Conservation (phyloP, 164 flowering plant species). For the Aristolochia fimbriata region DNA sequence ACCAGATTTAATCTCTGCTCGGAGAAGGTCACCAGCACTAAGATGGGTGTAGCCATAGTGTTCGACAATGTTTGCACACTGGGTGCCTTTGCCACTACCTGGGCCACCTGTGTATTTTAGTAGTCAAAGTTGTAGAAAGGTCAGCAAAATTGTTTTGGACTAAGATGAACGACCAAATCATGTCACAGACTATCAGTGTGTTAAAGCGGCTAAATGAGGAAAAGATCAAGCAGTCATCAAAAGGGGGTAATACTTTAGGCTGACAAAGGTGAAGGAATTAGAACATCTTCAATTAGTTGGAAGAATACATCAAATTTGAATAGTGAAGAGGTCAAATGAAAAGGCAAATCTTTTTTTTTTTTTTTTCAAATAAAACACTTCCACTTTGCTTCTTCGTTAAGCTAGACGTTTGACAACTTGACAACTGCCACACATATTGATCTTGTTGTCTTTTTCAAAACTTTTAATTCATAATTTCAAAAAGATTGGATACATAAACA, state of each 20-base stretch:
- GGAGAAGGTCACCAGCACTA: conserved; percentile 97
- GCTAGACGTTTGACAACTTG: no score
- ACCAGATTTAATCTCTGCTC: conserved; percentile 88
- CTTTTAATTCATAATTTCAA: no score
- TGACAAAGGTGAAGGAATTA: not conserved
- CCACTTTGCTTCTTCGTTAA: no score
- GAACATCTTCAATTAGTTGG: no score
- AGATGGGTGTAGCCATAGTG: conserved; percentile 92
- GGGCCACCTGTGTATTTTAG: conserved; percentile 68
- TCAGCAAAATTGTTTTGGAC: not conserved
- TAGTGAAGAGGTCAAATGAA: no score
- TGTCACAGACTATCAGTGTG: not conserved
- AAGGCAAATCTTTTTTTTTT: no score
- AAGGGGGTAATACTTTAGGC: not conserved
- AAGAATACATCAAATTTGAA: no score
- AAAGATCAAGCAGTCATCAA: not conserved
- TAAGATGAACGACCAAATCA: not conserved
- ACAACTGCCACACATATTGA: no score
- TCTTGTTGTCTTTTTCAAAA: no score
- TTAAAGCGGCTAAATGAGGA: no score
- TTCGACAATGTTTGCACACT: conserved; percentile 74
- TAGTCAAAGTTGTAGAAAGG: not conserved
- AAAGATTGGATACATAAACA: no score
- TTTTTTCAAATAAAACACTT: no score
- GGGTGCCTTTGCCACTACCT: conserved; percentile 97